These are phyloP conservation scores for Brassica balearica DNA, from an alignment of 441 rosid genomes.

Conservation along the genomic window DNA sequence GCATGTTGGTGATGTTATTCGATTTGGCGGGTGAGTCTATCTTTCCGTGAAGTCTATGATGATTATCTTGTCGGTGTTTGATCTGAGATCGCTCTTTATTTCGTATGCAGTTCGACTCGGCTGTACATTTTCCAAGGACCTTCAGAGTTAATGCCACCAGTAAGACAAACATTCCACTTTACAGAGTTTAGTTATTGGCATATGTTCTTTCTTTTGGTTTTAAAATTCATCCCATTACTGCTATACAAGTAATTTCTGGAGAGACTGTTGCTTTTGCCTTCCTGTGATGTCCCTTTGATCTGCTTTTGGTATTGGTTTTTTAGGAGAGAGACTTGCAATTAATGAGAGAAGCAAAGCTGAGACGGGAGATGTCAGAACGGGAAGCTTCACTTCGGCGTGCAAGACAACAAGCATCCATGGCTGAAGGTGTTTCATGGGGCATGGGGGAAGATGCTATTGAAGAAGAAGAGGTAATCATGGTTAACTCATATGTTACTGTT, in stretches of 20 bases:
- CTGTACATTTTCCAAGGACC: slow-evolving; percentile 98
- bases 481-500: neutral
- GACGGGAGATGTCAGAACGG: slow-evolving; percentile 64
- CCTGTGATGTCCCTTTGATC: neutral
- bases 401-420: slow-evolving; percentile 74
- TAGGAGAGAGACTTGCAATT: slow-evolving; percentile 78
- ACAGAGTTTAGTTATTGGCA: neutral
- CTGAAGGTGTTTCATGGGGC: slow-evolving; percentile 99
- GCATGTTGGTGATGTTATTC: slow-evolving; percentile 90
- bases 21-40: slow-evolving; percentile 86
- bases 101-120: slow-evolving; percentile 68
- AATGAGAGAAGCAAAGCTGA: slow-evolving; percentile 65
- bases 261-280: neutral
- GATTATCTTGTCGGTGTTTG: slow-evolving; percentile 12
- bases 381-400: slow-evolving; percentile 94
- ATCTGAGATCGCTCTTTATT: slow-evolving; percentile 29
- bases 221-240: neutral
- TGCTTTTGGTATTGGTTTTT: slow-evolving; percentile 26
- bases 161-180: slow-evolving; percentile 46
- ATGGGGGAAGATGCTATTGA: slow-evolving; percentile 98
- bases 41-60: slow-evolving; percentile 15
- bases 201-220: neutral
- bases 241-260: neutral
- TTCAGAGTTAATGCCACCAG: slow-evolving; percentile 83
- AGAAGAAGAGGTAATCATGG: slow-evolving; percentile 71